These are phyloP conservation scores for Kalanchoe fedtschenkoi DNA, from an alignment of 164 flowering plant genomes.

Conservation along the genomic window DNA sequence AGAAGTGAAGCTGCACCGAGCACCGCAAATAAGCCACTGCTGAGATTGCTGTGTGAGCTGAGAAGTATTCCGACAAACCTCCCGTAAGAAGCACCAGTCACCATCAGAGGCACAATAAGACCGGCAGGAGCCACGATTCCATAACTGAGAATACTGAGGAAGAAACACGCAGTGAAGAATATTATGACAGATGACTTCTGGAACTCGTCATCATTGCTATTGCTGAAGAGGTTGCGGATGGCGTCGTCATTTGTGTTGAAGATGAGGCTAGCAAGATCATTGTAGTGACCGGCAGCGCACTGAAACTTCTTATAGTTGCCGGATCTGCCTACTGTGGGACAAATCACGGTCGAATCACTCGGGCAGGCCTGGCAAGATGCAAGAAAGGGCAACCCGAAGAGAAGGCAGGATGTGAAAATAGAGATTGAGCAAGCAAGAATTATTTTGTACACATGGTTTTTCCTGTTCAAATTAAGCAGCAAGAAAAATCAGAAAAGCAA, in stretches of 20 bases:
- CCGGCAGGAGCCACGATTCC: conserved; percentile 81
- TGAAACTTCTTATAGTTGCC: conserved; percentile 93
- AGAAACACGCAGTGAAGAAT: conserved; percentile 57
- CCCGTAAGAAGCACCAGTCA: conserved; percentile 86
- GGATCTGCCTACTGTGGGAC: conserved; percentile 89
- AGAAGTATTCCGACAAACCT: conserved; percentile 68
- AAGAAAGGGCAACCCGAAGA: conserved; percentile 85
- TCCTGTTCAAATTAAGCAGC: conserved; percentile 35
- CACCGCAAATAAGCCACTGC: conserved; percentile 83
- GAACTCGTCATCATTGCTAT: conserved; percentile 57
- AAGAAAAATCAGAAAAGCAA: conserved; percentile 4
- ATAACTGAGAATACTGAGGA: conserved; percentile 66
- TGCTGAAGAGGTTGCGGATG: conserved; percentile 74
- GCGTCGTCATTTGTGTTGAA: conserved; percentile 94
- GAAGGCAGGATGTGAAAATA: conserved; percentile 66
- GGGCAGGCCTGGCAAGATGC: conserved; percentile 78
- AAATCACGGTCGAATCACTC: conserved; percentile 44
- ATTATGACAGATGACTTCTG: conserved; percentile 41
- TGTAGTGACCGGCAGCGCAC: conserved; percentile 71
- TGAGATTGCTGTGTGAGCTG: conserved; percentile 44
- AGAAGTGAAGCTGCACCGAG: conserved; percentile 86
- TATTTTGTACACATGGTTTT: conserved; percentile 40
- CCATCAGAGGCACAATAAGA: conserved; percentile 75
- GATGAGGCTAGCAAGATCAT: conserved; percentile 90
- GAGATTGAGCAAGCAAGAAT: conserved; percentile 69